Percentiles rank a stretch among this genome's conserved stretches.
phyloP scores from a whole-genome alignment of 192 early-diverging fungal genomes.

The Backusella parvicylindrica region DNA sequence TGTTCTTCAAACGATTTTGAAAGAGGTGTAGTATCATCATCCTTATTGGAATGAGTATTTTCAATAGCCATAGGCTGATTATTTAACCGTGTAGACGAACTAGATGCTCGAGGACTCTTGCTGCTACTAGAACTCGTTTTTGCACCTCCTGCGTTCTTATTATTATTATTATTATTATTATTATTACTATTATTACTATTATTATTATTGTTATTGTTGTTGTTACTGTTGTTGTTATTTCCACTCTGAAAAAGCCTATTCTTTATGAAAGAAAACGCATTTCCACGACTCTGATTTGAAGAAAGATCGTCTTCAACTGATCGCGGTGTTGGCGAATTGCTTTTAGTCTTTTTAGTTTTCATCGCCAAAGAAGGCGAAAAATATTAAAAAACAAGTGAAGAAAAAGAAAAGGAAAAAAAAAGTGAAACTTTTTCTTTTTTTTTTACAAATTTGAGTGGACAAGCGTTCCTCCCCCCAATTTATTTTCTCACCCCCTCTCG shows the following conservation, averaged over 20 bases:
- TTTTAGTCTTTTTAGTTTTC: conserved; percentile 15
- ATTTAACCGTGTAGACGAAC: background rate
- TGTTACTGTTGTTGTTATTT: background rate
- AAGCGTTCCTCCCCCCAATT: background rate
- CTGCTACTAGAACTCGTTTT: background rate
- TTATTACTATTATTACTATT: no score
- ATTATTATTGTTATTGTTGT: background rate
- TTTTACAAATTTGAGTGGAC: background rate
- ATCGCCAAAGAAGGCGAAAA: background rate
- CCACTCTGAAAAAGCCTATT: conserved; percentile 11
- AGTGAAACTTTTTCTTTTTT: background rate
- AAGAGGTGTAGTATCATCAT: background rate
- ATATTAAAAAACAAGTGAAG: background rate
- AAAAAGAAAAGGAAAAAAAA: background rate
- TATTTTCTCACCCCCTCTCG: background rate
- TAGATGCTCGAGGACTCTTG: background rate
- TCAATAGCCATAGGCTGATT: background rate
- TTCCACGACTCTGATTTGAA: background rate
- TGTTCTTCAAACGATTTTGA: conserved; percentile 14
- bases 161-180: background rate
- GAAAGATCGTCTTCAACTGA: background rate
- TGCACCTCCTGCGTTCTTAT: background rate
- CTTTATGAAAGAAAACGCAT: conserved; percentile 14
- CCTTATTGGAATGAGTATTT: background rate
- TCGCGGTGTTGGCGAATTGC: background rate